phyloP scores from a whole-genome alignment of 495 filamentous ascomycete species.

The Daldinia bambusicola region DNA sequence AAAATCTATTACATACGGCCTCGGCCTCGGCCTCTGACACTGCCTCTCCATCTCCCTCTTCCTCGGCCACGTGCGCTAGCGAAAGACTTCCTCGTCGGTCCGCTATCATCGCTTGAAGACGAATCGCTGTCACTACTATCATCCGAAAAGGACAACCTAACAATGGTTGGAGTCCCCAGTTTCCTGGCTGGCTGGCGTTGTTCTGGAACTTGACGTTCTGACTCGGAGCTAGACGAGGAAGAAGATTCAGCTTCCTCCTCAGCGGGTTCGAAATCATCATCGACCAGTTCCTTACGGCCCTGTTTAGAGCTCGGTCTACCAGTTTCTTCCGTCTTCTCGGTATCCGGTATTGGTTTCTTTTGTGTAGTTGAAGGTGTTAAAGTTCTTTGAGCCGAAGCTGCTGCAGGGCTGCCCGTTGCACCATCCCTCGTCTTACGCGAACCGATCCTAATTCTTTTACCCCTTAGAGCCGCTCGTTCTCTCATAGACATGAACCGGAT shows the following conservation, averaged over 20 bases:
- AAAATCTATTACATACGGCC: slow-evolving; percentile 15
- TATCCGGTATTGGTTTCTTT: background rate
- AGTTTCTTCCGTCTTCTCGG: slow-evolving; percentile 14
- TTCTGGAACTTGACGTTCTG: slow-evolving; percentile 27
- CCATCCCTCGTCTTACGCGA: slow-evolving; percentile 38
- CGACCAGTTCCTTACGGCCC: slow-evolving; percentile 39
- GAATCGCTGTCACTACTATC: slow-evolving; percentile 27
- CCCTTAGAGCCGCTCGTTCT: slow-evolving; percentile 57
- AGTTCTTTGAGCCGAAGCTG: slow-evolving; percentile 27
- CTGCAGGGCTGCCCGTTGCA: slow-evolving; percentile 29
- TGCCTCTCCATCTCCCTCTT: slow-evolving; percentile 30
- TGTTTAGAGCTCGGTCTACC: slow-evolving; percentile 26
- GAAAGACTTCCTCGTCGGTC: slow-evolving; percentile 9
- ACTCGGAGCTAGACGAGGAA: slow-evolving; percentile 34
- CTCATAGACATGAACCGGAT: slow-evolving; percentile 55
- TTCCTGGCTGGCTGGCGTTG: slow-evolving; percentile 13
- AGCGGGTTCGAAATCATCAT: slow-evolving; percentile 51
- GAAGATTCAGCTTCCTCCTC: slow-evolving; percentile 43
- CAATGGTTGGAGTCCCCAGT: slow-evolving; percentile 37
- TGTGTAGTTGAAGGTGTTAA: slow-evolving; percentile 12
- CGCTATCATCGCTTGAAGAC: slow-evolving; percentile 32
- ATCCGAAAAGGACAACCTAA: slow-evolving; percentile 31
- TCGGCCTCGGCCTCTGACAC: slow-evolving; percentile 17
- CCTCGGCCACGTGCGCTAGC: slow-evolving; percentile 34
- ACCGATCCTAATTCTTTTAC: slow-evolving; percentile 58